phyloP scores from a whole-genome alignment of 169 alveolate genomes.

The Amoebophrya sp. region DNA sequence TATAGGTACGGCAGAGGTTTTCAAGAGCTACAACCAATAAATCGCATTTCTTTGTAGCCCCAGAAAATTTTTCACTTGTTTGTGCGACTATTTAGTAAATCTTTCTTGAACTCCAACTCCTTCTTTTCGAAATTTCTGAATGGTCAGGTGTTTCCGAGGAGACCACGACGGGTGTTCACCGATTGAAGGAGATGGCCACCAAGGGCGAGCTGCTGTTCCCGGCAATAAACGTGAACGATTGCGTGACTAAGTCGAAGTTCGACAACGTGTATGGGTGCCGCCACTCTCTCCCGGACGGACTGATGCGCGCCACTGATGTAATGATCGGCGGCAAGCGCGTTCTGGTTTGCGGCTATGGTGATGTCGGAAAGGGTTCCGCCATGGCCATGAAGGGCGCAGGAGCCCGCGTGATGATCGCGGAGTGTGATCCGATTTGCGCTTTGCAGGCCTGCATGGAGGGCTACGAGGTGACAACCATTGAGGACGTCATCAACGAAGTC shows the following conservation, averaged over 20 bases:
- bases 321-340: slow-evolving; percentile 95
- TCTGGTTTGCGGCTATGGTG: slow-evolving; percentile 95
- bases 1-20: too few relatives aligned
- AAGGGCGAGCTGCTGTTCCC: slow-evolving; percentile 83
- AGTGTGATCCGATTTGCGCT: slow-evolving; percentile 98
- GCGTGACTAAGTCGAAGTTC: slow-evolving; percentile 94
- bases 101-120: too few relatives aligned
- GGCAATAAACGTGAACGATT: slow-evolving; percentile 92
- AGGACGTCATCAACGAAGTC: slow-evolving; percentile 77
- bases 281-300: slow-evolving; percentile 91
- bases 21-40: too few relatives aligned
- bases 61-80: too few relatives aligned
- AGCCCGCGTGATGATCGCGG: slow-evolving; percentile 92
- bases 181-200: slow-evolving; percentile 78
- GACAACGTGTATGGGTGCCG: slow-evolving; percentile 97
- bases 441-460: slow-evolving; percentile 97
- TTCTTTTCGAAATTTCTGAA: too few relatives aligned
- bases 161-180: slow-evolving; percentile 96
- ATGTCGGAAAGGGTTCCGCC: slow-evolving; percentile 98
- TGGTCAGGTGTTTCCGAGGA: slow-evolving; percentile 98
- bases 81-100: too few relatives aligned
- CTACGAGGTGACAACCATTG: slow-evolving; percentile 80
- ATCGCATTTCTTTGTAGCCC: too few relatives aligned
- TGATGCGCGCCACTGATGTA: slow-evolving; percentile 95
- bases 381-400: slow-evolving; percentile 93